Percentiles rank a stretch among this genome's conserved stretches.
Conservation (phyloP, 2,329 filamentous ascomycete species). For the Pseudocercospora vitis region DNA sequence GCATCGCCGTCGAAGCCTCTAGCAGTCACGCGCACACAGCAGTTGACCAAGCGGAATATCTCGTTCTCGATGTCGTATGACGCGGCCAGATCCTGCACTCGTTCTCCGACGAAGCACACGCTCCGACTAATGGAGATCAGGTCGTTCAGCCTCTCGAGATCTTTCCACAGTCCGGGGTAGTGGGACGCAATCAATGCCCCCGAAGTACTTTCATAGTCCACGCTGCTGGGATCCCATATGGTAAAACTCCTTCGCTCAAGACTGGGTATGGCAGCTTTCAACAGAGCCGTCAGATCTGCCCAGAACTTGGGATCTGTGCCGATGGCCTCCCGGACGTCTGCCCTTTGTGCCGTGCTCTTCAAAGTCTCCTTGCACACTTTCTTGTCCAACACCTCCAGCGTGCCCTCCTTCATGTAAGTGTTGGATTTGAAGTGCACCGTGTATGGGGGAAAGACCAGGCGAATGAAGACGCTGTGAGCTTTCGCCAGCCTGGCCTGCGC, state of each 20-base stretch:
- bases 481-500: slow-evolving; percentile 23
- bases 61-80: slow-evolving; percentile 61
- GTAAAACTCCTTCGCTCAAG: slow-evolving; percentile 63
- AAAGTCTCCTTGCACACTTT: slow-evolving; percentile 60
- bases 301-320: slow-evolving; percentile 59
- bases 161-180: slow-evolving; percentile 59
- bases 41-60: slow-evolving; percentile 61
- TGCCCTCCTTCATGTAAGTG: slow-evolving; percentile 60
- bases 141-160: slow-evolving; percentile 63
- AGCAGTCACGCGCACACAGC: slow-evolving; percentile 64
- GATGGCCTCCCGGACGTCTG: slow-evolving; percentile 55
- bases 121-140: slow-evolving; percentile 63
- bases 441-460: slow-evolving; percentile 50
- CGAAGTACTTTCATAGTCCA: slow-evolving; percentile 59
- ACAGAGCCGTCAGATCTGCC: slow-evolving; percentile 58
- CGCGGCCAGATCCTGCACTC: slow-evolving; percentile 63
- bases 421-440: slow-evolving; percentile 61
- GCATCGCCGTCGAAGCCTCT: slow-evolving; percentile 65
- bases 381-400: slow-evolving; percentile 57
- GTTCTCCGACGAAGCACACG: slow-evolving; percentile 60
- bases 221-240: slow-evolving; percentile 56
- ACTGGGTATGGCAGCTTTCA: slow-evolving; percentile 61
- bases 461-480: slow-evolving; percentile 46
- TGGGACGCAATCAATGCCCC: slow-evolving; percentile 63
- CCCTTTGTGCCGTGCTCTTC: slow-evolving; percentile 57